Evolutionary conservation across 83 land plant genomes (phyloP).

Genomic region (Picea abies): DNA sequence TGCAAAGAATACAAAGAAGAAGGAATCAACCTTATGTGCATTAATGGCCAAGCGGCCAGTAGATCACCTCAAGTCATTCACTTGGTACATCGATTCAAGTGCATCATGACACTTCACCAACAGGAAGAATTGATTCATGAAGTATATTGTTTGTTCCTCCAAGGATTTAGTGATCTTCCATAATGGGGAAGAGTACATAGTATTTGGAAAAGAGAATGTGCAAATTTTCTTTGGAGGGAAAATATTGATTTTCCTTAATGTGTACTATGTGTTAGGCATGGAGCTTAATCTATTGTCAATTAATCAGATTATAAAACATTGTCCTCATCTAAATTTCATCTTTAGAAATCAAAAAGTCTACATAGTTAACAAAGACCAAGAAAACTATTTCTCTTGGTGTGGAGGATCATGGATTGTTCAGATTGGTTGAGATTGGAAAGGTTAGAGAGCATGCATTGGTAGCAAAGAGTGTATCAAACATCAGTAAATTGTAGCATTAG

Average conservation of each 20-base stretch:
- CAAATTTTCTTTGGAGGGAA: background rate
- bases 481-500: background rate
- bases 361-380: background rate
- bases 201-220: background rate
- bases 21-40: background rate
- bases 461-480: background rate
- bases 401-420: background rate
- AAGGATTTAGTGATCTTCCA: background rate
- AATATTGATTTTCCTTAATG: background rate
- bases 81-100: background rate
- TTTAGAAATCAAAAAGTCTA: background rate
- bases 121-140: background rate
- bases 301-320: background rate
- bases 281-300: background rate
- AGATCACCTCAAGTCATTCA: background rate
- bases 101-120: background rate
- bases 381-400: background rate
- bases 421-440: background rate
- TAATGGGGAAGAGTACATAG: background rate
- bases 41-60: background rate
- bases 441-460: background rate
- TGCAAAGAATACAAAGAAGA: background rate
- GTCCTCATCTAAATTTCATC: background rate
- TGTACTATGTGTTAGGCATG: background rate
- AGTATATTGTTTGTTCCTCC: background rate